Evolutionary conservation across 2,329 filamentous ascomycete genomes (phyloP), one percentile per base, ranked within the genome.

Genomic region (Colletotrichum lupini): DNA sequence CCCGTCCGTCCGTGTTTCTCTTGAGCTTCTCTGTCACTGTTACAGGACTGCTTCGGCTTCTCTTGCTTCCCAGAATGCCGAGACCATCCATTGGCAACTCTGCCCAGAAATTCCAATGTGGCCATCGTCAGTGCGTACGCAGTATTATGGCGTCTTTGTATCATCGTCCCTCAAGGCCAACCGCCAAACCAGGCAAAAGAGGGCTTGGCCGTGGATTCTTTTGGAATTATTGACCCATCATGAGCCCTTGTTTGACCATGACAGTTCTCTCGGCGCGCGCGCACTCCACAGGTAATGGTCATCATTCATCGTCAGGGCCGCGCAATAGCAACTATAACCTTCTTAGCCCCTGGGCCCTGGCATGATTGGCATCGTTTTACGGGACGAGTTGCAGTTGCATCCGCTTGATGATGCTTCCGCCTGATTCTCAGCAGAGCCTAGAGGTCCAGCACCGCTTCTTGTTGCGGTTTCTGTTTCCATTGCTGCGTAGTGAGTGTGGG

Each of bases 41-140:
- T 74, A 80, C 80, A 82, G 81, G 79, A 77, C 70, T 82, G 80
- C 80, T 79, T 83, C 81, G 81, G 81, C 79, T 82, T 81, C 75
- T 80, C 75, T 80, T 82, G 80, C 81, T 78, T 60, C 72, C 67
- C 24, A 28, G 55, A 62, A 14, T 46, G 60, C 69, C 65, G 59
- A 69, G 64, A 49, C 22, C 52, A 57, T 11, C 19, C 24, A 28
- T 49, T 19, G 37, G 16, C 37, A 42, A 7, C 11, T 35, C 32
- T 52, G 32, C 46, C 62, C 22, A 56, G 61, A 53, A 11, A n/a
- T 5, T 66, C 30, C 32, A 42, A 24, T 28, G 67, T 46, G 32
- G 49, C 35, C 46, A 56, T 61, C 63, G 64, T 72, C 72, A 64
- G 72, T 72, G 68, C 68, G 63, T 61, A 16, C 32, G 32, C 32